Conservation (phyloP, 2,329 filamentous ascomycete species). For the Fusarium aywerte region DNA sequence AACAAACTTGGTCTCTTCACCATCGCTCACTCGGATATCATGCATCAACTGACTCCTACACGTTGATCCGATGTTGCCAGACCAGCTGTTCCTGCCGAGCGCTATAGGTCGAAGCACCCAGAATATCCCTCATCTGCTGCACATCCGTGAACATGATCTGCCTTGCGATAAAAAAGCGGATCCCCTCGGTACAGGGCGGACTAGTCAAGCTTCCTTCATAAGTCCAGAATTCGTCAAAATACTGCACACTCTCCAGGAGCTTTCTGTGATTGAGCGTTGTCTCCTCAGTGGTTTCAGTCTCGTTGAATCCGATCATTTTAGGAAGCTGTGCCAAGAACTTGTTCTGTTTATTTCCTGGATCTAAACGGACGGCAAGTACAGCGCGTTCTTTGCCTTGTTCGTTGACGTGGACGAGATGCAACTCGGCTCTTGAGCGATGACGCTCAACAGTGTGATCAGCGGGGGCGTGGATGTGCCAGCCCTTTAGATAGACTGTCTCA, state of each 20-base stretch:
- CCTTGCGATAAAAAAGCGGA: conserved; percentile 30
- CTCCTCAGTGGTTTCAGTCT: conserved; percentile 2
- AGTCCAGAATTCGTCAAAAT: conserved; percentile 40
- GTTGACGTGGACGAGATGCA: conserved; percentile 37
- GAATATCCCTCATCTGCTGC: conserved; percentile 33
- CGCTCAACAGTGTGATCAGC: conserved; percentile 36
- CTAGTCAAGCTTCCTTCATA: conserved; percentile 39
- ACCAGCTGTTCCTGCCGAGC: conserved; percentile 35
- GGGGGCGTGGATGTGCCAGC: conserved; percentile 38
- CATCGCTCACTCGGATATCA: too few relatives aligned
- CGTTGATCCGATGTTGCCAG: conserved; percentile 36
- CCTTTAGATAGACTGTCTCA: conserved; percentile 35
- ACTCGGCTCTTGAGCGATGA: conserved; percentile 36
- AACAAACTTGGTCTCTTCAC: too few relatives aligned
- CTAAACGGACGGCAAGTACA: conserved; percentile 26
- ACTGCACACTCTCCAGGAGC: conserved; percentile 20
- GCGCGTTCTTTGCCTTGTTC: conserved; percentile 26
- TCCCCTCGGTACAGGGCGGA: conserved; percentile 31
- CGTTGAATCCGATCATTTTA: conserved; percentile 28
- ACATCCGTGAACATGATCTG: conserved; percentile 37
- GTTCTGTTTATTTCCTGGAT: conserved; percentile 28
- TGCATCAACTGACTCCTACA: too few relatives aligned
- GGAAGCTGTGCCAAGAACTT: conserved; percentile 26
- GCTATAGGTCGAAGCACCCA: conserved; percentile 36
- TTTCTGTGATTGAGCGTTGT: conserved; percentile 9